Evolutionary conservation across 2,329 filamentous ascomycete genomes (phyloP).

Genomic region (Botrytis paeoniae): DNA sequence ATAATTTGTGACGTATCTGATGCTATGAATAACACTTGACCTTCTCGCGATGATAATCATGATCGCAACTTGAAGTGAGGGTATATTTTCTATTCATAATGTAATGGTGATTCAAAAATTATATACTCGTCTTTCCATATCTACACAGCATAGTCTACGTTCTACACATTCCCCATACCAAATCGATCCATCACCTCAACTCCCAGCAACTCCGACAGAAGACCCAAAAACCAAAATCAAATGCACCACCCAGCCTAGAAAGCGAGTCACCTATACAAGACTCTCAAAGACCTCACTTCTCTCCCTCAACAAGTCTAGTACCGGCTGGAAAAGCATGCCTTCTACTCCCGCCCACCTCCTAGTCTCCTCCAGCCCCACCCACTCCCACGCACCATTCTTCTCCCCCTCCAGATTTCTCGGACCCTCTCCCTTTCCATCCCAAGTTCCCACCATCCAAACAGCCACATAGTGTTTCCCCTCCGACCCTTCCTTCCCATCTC

Average conservation of each 20-base stretch:
- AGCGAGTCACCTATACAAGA: not conserved
- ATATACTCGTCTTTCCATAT: not conserved
- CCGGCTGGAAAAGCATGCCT: not conserved
- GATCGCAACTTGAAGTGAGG: not conserved
- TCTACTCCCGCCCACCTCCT: not conserved
- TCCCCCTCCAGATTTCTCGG: not conserved
- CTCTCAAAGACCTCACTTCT: not conserved
- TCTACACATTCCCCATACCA: not conserved
- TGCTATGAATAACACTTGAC: not conserved
- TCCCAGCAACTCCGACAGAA: not conserved
- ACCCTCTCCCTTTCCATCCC: not conserved
- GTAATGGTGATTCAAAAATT: not conserved
- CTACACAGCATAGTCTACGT: not conserved
- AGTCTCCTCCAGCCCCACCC: not conserved
- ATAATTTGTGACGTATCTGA: not conserved
- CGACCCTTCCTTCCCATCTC: not conserved
- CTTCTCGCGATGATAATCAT: not conserved
- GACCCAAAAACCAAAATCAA: not conserved
- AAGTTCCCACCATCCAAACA: not conserved
- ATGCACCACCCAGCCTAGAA: too few species aligned
- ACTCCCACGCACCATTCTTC: not conserved
- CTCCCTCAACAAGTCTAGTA: not conserved
- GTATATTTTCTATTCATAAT: not conserved
- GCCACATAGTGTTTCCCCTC: not conserved
- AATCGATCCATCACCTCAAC: not conserved